These are phyloP conservation scores for Myrmaecium sp. DNA, from an alignment of 2,329 filamentous ascomycete species.

Conservation along the genomic window DNA sequence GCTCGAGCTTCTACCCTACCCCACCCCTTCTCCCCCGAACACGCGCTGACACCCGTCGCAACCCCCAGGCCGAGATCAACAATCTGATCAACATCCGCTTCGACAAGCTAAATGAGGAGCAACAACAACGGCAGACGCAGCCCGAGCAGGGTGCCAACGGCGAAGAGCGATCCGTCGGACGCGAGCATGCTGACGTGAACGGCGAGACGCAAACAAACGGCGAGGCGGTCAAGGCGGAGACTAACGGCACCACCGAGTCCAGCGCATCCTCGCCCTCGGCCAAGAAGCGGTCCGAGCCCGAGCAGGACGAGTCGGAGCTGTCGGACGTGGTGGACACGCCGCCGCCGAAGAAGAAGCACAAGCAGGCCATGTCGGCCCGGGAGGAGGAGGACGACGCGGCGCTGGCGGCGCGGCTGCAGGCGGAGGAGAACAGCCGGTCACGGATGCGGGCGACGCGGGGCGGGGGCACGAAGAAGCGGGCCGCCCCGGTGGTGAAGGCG, in stretches of 20 bases:
- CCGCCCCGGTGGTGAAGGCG: constrained; percentile 44
- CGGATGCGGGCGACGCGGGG: constrained; percentile 61
- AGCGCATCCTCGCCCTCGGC: constrained; percentile 5
- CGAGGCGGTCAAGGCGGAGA: constrained; percentile 7
- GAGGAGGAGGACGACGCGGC: constrained; percentile 73
- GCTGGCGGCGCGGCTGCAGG: constrained; percentile 75
- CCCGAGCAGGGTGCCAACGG: too few species aligned
- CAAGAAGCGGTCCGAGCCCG: constrained; percentile 25
- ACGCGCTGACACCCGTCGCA: not conserved
- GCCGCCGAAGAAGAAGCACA: constrained; percentile 37
- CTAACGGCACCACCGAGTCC: constrained; percentile 9
- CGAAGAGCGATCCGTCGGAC: constrained; percentile 12
- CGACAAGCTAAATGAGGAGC: constrained; percentile 27
- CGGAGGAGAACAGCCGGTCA: constrained; percentile 61
- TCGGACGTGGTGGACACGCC: constrained; percentile 26
- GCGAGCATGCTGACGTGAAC: constrained; percentile 19
- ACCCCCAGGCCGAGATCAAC: constrained; percentile 25
- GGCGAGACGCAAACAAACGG: constrained; percentile 11
- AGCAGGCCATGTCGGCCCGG: constrained; percentile 50
- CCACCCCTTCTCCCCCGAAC: not conserved
- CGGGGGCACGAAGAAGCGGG: constrained; percentile 40
- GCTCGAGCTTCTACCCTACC: not conserved
- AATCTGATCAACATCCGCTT: constrained; percentile 32
- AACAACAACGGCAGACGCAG: constrained; percentile 10
- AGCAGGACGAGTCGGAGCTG: constrained; percentile 21